Conservation (phyloP, 108 stramenopile species). For the Stephanodiscus minutulus region DNA sequence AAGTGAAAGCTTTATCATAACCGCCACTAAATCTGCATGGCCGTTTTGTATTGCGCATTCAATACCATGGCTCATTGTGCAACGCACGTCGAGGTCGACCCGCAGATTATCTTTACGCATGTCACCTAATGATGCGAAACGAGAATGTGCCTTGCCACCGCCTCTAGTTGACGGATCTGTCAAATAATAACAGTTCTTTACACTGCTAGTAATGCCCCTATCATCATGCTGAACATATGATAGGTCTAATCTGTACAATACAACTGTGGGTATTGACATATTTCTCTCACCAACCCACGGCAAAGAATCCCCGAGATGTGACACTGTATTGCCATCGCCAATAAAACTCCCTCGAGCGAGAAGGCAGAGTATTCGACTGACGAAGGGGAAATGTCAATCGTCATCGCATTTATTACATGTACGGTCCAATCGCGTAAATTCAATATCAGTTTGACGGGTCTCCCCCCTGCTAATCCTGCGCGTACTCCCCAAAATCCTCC, state of each 20-base stretch:
- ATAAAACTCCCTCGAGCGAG: conserved; percentile 23
- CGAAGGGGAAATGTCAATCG: not conserved
- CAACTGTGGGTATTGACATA: not conserved
- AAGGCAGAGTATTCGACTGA: conserved; percentile 26
- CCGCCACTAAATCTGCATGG: conserved; percentile 4
- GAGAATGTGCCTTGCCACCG: conserved; percentile 11
- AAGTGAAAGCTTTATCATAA: conserved; percentile 35
- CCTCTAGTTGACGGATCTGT: conserved; percentile 17
- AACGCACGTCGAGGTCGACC: conserved; percentile 18
- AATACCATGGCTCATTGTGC: conserved; percentile 10
- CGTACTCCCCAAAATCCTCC: conserved; percentile 54
- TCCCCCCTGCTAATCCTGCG: conserved; percentile 31
- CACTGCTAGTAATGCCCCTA: not conserved
- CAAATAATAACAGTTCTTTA: conserved; percentile 30
- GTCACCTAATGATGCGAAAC: conserved; percentile 28
- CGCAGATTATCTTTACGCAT: conserved; percentile 17
- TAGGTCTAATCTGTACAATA: conserved; percentile 26
- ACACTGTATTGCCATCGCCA: conserved; percentile 23
- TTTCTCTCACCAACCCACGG: conserved; percentile 24
- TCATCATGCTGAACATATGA: not conserved
- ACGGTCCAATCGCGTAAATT: conserved; percentile 35
- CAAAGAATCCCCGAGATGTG: conserved; percentile 15
- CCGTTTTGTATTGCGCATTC: conserved; percentile 21
- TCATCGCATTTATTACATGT: conserved; percentile 32
- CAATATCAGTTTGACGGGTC: conserved; percentile 15